phyloP scores from a whole-genome alignment of 2,329 filamentous ascomycete genomes.

The Cyphellophora europaea region DNA sequence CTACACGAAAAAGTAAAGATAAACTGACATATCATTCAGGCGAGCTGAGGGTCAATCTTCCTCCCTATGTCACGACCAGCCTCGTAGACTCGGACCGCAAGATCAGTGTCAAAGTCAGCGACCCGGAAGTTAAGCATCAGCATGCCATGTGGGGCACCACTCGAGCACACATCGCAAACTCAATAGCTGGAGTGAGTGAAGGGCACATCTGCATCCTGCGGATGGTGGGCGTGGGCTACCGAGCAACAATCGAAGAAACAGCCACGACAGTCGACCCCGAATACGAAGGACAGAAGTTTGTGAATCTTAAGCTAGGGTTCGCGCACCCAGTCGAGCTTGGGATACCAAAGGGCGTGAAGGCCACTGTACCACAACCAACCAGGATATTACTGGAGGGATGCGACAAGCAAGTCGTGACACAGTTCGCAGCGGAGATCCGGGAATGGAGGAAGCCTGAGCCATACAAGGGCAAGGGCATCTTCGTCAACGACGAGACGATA shows the following conservation, averaged over 20 bases:
- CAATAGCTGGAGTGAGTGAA: constrained; percentile 90
- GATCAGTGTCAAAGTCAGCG: constrained; percentile 59
- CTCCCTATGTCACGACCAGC: constrained; percentile 64
- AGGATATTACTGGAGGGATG: constrained; percentile 81
- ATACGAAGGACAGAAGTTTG: constrained; percentile 76
- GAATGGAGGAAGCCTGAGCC: constrained; percentile 88
- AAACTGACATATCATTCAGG: constrained; percentile 38
- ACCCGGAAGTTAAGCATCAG: constrained; percentile 62
- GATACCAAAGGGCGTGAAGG: constrained; percentile 72
- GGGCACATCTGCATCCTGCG: constrained; percentile 89
- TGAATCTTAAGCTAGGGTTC: constrained; percentile 91
- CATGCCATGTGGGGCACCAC: constrained; percentile 96
- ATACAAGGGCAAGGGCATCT: constrained; percentile 99
- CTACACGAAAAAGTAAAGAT: constrained; percentile 14
- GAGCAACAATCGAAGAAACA: constrained; percentile 72
- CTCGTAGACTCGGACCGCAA: constrained; percentile 56
- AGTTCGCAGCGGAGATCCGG: constrained; percentile 81
- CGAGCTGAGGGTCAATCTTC: constrained; percentile 67
- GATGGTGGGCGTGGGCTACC: constrained; percentile 90
- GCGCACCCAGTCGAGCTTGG: constrained; percentile 90
- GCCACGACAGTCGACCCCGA: constrained; percentile 51
- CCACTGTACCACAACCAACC: constrained; percentile 82
- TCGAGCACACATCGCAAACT: constrained; percentile 80
- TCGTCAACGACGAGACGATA: constrained; percentile 95
- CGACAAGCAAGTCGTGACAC: constrained; percentile 77